Base-by-base conservation (phyloP, 2,329 filamentous ascomycete species). In the Trematosphaeria pertusa region DNA sequence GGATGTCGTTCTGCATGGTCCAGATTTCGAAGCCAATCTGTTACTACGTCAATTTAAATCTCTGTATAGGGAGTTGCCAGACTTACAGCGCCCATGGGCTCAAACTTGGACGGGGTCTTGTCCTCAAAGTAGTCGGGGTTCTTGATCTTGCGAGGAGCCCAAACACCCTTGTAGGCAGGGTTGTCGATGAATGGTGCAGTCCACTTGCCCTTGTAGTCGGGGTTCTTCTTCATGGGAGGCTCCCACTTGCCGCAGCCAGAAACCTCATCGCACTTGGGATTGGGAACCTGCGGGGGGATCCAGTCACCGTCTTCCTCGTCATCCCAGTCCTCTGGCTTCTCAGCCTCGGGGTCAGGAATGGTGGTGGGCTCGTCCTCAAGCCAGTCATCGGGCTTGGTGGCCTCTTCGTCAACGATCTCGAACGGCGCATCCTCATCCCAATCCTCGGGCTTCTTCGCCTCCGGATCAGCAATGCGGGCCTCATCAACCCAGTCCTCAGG, bases 241-340 rank as follows among this genome's bases (percentile, higher is more conserved):
- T 87, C 82, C 94, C 94, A 99, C 67, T 88, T 85, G 67, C 94
- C 94, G 75, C 94, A 97, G 69, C 94, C 94, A 78, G 93, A 92
- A 59, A 81, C 89, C 48, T 97, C 93, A 58, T 87, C 85, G 72
- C 94, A 97, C 85, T 96, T 96, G 75, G 93, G 89, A 86, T 99
- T 97, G 73, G 91, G 84, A 44, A 99, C 85, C 44, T 87, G 91
- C 48, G 93, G 94, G 41, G 92, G 79, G 61, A 96, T 75, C 91
- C 92, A 99, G 81, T 99, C 94, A 75, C 94, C 94, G 74, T 99
- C 94, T 80, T 99, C 94, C 81, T 99, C 94, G 50, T 99, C 93
- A 78, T 97, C 93, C 94, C 94, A 99, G 73, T 97, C 94, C 78
- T 96, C 92, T 54, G 94, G 94, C 87, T 97, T 99, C 80, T 89